These are phyloP conservation scores for Kokia cookei DNA, from an alignment of 441 rosid genomes.

Conservation along the genomic window DNA sequence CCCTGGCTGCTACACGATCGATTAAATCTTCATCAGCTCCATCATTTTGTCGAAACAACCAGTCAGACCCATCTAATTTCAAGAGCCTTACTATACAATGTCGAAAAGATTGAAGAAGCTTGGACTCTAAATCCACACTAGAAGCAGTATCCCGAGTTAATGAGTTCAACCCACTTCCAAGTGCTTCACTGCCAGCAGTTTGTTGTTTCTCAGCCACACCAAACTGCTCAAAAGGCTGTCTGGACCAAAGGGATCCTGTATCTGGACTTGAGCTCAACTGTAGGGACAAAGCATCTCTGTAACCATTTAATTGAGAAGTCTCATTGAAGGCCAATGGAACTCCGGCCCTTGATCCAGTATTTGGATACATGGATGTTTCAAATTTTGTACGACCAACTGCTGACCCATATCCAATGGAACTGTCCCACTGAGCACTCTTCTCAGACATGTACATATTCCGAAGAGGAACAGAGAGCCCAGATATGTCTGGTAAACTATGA, in stretches of 20 bases:
- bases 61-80: slow-evolving; percentile 90
- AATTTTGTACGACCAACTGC: slow-evolving; percentile 45
- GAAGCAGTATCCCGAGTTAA: slow-evolving; percentile 35
- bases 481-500: slow-evolving; percentile 83
- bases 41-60: slow-evolving; percentile 81
- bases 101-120: slow-evolving; percentile 79
- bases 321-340: slow-evolving; percentile 44
- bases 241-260: slow-evolving; percentile 85
- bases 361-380: slow-evolving; percentile 39
- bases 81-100: slow-evolving; percentile 72
- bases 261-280: slow-evolving; percentile 34
- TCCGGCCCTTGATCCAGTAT: slow-evolving; percentile 41
- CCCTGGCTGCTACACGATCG: slow-evolving; percentile 88
- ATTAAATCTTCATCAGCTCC: slow-evolving; percentile 93
- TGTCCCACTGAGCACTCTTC: slow-evolving; percentile 49
- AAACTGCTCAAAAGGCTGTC: slow-evolving; percentile 97
- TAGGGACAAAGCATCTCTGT: slow-evolving; percentile 38
- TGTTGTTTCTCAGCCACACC: slow-evolving; percentile 66
- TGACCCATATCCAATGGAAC: slow-evolving; percentile 43
- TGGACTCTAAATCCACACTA: slow-evolving; percentile 59
- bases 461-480: slow-evolving; percentile 56
- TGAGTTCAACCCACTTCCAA: slow-evolving; percentile 43
- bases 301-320: slow-evolving; percentile 43
- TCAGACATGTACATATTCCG: slow-evolving; percentile 41
- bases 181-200: slow-evolving; percentile 40